Percentiles rank a stretch among this genome's conserved stretches.
phyloP scores from a whole-genome alignment of 169 alveolate genomes.

The Toxoplasma gondii region DNA sequence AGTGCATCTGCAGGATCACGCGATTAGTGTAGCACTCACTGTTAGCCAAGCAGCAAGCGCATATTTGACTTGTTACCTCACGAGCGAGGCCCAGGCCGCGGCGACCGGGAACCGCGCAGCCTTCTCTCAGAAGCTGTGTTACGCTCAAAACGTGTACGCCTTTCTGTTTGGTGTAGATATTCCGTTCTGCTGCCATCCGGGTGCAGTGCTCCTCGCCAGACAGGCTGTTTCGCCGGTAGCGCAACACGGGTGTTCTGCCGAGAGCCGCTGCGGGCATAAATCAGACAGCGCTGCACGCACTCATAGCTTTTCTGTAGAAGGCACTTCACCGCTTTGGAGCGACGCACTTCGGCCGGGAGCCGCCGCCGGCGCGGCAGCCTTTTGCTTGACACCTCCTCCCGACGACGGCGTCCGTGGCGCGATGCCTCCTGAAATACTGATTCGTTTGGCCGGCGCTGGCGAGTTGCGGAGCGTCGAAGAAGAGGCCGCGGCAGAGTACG shows the following conservation, averaged over 20 bases:
- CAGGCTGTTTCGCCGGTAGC: conserved; percentile 15
- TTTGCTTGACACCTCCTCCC: not conserved
- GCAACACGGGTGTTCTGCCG: not conserved
- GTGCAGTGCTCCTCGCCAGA: conserved; percentile 39
- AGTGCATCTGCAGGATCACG: conserved; percentile 48
- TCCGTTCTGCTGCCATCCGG: conserved; percentile 50
- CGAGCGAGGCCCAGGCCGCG: conserved; percentile 36
- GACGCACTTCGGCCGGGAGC: not conserved
- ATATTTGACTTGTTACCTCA: conserved; percentile 44
- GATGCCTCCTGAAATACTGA: not conserved
- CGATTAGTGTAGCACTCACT: conserved; percentile 29
- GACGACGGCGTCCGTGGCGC: not conserved
- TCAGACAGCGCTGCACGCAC: too few relatives aligned
- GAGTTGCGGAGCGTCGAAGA: not conserved
- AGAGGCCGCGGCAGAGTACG: not conserved
- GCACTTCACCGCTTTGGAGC: not conserved
- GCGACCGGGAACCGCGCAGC: conserved; percentile 39
- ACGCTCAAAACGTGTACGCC: conserved; percentile 22
- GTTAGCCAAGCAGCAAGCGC: conserved; percentile 42
- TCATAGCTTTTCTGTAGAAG: not conserved
- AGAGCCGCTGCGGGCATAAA: not conserved
- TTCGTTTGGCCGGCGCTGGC: not conserved
- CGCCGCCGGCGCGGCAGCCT: not conserved
- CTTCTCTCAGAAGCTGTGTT: not conserved
- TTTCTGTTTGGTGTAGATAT: conserved; percentile 42